Evolutionary conservation across 2,329 filamentous ascomycete genomes (phyloP).

Genomic region (Monilinia polystroma): DNA sequence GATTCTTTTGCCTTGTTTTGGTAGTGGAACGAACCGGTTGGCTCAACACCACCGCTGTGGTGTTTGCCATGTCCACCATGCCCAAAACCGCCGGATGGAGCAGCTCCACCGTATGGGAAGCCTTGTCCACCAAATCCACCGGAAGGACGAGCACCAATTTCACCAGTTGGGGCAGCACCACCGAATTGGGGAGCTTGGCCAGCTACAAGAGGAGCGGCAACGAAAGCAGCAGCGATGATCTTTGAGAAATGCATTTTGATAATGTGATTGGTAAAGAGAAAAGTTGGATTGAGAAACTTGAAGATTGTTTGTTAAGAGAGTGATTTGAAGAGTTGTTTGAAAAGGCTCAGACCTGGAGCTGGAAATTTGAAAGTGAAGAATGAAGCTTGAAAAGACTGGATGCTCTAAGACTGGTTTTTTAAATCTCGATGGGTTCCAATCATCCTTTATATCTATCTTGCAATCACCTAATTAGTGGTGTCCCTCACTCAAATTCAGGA

Average conservation of each 20-base stretch:
- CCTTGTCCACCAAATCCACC: background rate
- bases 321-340: conserved; percentile 14
- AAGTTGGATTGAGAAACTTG: background rate
- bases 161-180: conserved; percentile 3
- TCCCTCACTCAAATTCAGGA: background rate
- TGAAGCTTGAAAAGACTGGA: conserved; percentile 19
- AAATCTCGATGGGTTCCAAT: background rate
- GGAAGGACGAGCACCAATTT: background rate
- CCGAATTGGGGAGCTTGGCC: background rate
- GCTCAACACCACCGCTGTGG: background rate
- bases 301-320: conserved; percentile 7
- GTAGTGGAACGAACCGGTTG: background rate
- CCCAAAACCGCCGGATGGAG: background rate
- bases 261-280: conserved; percentile 2
- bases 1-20: conserved; percentile 1
- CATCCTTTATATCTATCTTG: conserved; percentile 14
- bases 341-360: conserved; percentile 23
- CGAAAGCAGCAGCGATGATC: conserved; percentile 15
- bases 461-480: background rate
- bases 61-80: conserved; percentile 2
- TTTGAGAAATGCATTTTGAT: conserved; percentile 19
- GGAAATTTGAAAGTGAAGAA: conserved; percentile 8
- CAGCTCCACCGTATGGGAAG: background rate
- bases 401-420: conserved; percentile 18
- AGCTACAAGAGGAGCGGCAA: conserved; percentile 10